Evolutionary conservation across 331 rosid genomes (phyloP).

Genomic region (Acacia concinna): DNA sequence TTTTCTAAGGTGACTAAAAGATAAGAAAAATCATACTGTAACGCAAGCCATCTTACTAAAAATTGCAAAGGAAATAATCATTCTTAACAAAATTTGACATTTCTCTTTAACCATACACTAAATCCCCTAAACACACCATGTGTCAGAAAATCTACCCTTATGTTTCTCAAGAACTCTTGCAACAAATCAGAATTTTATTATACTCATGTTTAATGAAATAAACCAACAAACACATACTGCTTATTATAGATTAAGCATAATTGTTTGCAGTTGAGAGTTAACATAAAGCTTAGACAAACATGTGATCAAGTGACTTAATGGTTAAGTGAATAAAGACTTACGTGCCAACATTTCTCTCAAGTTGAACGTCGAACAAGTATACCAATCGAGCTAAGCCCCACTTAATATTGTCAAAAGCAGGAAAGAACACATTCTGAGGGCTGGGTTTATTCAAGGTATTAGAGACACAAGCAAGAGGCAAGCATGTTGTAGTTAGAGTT

Average conservation of each 20-base stretch:
- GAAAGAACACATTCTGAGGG: conserved; percentile 83
- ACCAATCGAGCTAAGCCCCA: conserved; percentile 79
- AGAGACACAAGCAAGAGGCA: conserved; percentile 80
- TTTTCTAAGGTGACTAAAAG: not conserved
- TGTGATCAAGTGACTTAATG: conserved; percentile 17
- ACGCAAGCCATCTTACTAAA: not conserved
- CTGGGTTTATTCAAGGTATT: conserved; percentile 73
- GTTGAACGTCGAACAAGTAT: conserved; percentile 75
- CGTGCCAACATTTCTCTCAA: conserved; percentile 93
- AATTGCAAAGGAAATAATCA: not conserved
- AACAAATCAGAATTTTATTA: not conserved
- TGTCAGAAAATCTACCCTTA: not conserved
- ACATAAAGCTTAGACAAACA: not conserved
- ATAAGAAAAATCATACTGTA: conserved; percentile 22
- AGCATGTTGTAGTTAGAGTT: conserved; percentile 49
- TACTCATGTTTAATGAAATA: no score
- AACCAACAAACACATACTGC: not conserved
- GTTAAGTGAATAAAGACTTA: conserved; percentile 51
- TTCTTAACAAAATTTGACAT: not conserved
- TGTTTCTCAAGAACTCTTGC: not conserved
- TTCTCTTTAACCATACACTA: not conserved
- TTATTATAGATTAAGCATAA: conserved; percentile 7
- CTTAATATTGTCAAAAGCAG: conserved; percentile 61
- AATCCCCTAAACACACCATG: not conserved
- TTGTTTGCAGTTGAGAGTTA: not conserved